A percentile compares a stretch with the other conserved stretches of the same genome.
Evolutionary conservation across 495 filamentous ascomycete species (phyloP).

Genomic region (Penicilliopsis zonata): DNA sequence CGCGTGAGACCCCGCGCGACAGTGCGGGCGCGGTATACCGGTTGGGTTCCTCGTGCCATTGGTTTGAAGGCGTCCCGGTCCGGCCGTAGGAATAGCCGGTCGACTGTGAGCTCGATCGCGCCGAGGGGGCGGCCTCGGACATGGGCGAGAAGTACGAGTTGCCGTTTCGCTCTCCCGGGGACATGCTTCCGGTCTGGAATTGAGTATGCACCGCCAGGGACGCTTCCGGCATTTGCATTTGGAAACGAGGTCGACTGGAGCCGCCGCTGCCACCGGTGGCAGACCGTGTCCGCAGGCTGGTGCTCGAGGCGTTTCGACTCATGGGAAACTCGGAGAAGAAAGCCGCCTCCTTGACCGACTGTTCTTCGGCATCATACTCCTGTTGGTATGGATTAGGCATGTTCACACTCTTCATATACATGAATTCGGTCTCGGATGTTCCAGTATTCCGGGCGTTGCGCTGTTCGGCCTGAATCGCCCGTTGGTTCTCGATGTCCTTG

Average conservation of each 20-base stretch:
- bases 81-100: constrained; percentile 68
- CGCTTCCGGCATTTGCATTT: constrained; percentile 49
- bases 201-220: constrained; percentile 66
- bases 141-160: constrained; percentile 90
- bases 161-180: constrained; percentile 39
- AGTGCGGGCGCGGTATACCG: constrained; percentile 82
- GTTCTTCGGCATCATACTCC: constrained; percentile 71
- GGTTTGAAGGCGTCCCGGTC: constrained; percentile 47
- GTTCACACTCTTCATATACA: constrained; percentile 58
- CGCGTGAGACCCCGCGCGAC: constrained; percentile 65
- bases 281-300: constrained; percentile 69
- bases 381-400: constrained; percentile 71
- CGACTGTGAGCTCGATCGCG: constrained; percentile 67
- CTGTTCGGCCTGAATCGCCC: constrained; percentile 28
- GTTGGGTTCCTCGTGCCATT: constrained; percentile 54
- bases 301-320: constrained; percentile 69
- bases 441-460: constrained; percentile 38
- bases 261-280: constrained; percentile 58
- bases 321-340: constrained; percentile 42
- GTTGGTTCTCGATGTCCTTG: constrained; percentile 39
- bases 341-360: constrained; percentile 36
- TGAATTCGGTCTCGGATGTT: constrained; percentile 64
- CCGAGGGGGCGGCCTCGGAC: constrained; percentile 77
- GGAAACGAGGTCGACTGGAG: constrained; percentile 48
- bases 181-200: constrained; percentile 34